A percentile compares a stretch with the other conserved stretches of the same genome.
These are phyloP conservation scores for Chloropicon primus DNA, from an alignment of 139 green algal species.

Conservation along the genomic window DNA sequence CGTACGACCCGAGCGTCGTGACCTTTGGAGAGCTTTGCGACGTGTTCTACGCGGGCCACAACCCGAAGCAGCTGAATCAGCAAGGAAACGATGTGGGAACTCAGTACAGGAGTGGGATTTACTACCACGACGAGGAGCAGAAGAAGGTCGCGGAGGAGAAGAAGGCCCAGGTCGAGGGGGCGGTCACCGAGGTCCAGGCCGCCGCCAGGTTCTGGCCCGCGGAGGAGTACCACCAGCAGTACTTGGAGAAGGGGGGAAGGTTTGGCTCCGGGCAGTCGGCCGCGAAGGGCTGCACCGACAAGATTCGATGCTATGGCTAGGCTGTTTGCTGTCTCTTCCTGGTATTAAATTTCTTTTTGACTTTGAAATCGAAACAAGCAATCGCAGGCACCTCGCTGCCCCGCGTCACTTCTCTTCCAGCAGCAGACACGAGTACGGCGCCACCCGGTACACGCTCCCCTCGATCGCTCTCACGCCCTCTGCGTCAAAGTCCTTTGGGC, in stretches of 20 bases:
- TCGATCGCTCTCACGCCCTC: not conserved
- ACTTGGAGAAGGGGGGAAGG: slow-evolving; percentile 21
- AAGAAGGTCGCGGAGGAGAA: slow-evolving; percentile 7
- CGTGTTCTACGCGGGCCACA: slow-evolving; percentile 16
- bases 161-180: not conserved
- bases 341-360: too few species aligned
- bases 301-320: slow-evolving; percentile 74
- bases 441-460: not conserved
- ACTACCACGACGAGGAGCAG: slow-evolving; percentile 17
- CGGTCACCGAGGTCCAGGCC: not conserved
- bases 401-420: not conserved
- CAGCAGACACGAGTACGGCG: not conserved
- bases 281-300: slow-evolving; percentile 52
- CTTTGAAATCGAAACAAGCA: too few species aligned
- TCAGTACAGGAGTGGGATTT: slow-evolving; percentile 26
- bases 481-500: slow-evolving; percentile 61
- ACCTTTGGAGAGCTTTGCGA: slow-evolving; percentile 31
- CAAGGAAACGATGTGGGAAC: slow-evolving; percentile 24
- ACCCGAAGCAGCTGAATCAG: slow-evolving; percentile 20
- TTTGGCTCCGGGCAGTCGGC: slow-evolving; percentile 44
- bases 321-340: too few species aligned
- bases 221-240: slow-evolving; percentile 30
- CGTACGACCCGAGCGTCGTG: slow-evolving; percentile 20
- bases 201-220: slow-evolving; percentile 17
- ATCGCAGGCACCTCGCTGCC: too few species aligned